Percentiles rank a stretch among this genome's conserved stretches.
Evolutionary conservation across 306 rosid species (phyloP).

Genomic region (Delonix regia): DNA sequence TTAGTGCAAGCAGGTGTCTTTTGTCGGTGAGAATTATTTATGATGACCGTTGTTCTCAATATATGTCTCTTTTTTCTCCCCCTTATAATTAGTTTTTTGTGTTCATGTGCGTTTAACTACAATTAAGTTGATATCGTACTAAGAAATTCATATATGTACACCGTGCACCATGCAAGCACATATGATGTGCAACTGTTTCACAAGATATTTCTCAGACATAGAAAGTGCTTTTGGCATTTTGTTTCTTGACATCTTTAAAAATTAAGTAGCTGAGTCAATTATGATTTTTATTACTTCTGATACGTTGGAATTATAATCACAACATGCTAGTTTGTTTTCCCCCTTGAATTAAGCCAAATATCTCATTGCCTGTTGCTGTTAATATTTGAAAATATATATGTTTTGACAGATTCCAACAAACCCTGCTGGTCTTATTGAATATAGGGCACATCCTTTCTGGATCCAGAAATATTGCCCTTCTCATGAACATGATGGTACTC

Average conservation of each 20-base stretch:
- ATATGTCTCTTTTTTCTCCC: not conserved
- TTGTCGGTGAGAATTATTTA: not conserved
- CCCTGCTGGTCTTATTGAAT: slow-evolving; percentile 99
- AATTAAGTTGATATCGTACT: not conserved
- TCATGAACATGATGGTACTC: slow-evolving; percentile 90
- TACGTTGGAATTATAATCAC: not conserved
- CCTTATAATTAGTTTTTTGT: not conserved
- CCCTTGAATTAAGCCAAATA: slow-evolving; percentile 28
- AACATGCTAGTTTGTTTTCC: slow-evolving; percentile 21
- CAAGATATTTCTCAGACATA: not conserved
- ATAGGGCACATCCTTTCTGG: slow-evolving; percentile 99
- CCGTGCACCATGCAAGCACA: not conserved
- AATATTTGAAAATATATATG: slow-evolving; percentile 58
- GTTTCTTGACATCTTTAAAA: not conserved
- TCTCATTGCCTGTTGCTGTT: slow-evolving; percentile 56
- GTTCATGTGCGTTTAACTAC: not conserved
- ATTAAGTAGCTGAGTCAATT: not conserved
- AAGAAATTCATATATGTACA: not conserved
- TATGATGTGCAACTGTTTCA: not conserved
- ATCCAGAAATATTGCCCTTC: slow-evolving; percentile 94
- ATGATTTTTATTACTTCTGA: not conserved
- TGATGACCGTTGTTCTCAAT: not conserved
- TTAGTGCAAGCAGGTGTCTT: not conserved
- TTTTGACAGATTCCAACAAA: slow-evolving; percentile 99
- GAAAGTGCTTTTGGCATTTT: not conserved